Evolutionary conservation across 1,284 basidiomycete species (phyloP).

Genomic region (Irpex lacteus): DNA sequence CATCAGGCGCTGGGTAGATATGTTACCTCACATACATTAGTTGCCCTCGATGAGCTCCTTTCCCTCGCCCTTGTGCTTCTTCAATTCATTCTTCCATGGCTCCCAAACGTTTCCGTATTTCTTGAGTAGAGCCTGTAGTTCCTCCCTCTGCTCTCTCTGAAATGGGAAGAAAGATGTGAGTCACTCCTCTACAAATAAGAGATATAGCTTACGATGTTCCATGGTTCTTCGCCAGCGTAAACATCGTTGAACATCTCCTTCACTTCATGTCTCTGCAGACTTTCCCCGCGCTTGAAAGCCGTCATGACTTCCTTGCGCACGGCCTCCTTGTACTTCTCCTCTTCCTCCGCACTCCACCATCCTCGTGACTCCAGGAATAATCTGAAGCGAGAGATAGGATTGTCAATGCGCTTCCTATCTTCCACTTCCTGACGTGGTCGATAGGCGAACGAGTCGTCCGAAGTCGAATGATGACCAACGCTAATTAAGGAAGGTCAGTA

Average conservation of each 20-base stretch:
- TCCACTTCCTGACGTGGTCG: constrained; percentile 83
- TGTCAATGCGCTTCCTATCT: constrained; percentile 83
- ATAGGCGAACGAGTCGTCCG: constrained; percentile 93
- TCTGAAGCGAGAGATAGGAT: constrained; percentile 85
- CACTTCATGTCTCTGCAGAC: constrained; percentile 66
- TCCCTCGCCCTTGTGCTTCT: constrained; percentile 78
- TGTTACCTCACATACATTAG: not conserved
- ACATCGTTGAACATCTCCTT: constrained; percentile 86
- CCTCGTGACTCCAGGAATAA: constrained; percentile 76
- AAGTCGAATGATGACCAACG: constrained; percentile 94
- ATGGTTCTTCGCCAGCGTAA: constrained; percentile 82
- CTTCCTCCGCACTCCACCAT: constrained; percentile 86
- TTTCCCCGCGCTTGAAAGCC: constrained; percentile 79
- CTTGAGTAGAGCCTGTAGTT: constrained; percentile 69
- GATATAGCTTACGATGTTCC: constrained; percentile 69
- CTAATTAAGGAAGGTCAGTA: constrained; percentile 29
- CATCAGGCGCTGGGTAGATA: not conserved
- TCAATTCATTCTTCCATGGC: constrained; percentile 81
- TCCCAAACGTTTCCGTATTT: constrained; percentile 86
- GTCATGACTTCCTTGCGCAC: constrained; percentile 75
- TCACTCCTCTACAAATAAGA: constrained; percentile 2
- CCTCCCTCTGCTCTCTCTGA: constrained; percentile 82
- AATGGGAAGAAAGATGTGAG: constrained; percentile 5
- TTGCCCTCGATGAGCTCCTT: constrained; percentile 49
- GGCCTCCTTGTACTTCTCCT: constrained; percentile 68